phyloP scores from a whole-genome alignment of 2,329 filamentous ascomycete species.

The Monosporascus sp. region DNA sequence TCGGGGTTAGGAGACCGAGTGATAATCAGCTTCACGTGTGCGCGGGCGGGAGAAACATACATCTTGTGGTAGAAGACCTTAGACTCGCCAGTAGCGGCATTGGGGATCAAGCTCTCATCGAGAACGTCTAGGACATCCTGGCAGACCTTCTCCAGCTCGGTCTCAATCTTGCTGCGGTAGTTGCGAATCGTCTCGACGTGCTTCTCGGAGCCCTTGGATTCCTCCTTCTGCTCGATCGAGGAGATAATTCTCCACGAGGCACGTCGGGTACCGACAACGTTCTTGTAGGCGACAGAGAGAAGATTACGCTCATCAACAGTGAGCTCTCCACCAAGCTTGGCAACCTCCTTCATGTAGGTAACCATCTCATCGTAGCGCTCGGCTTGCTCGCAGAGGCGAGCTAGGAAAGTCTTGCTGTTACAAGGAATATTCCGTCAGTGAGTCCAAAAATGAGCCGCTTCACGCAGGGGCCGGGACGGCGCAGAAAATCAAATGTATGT shows the following conservation, averaged over 20 bases:
- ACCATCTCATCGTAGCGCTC: constrained; percentile 99
- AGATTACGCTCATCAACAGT: constrained; percentile 98
- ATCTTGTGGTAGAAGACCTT: constrained; percentile 99
- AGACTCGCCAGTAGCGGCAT: constrained; percentile 93
- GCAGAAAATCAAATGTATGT: constrained; percentile 7
- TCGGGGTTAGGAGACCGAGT: constrained; percentile 6
- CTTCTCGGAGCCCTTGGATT: constrained; percentile 95
- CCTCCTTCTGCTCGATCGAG: constrained; percentile 99
- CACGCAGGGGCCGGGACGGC: constrained; percentile 2
- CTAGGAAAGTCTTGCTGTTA: constrained; percentile 96
- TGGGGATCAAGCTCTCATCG: constrained; percentile 88
- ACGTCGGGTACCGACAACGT: constrained; percentile 96
- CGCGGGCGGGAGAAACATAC: constrained; percentile 48
- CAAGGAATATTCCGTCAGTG: constrained; percentile 9
- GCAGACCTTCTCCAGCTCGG: constrained; percentile 95
- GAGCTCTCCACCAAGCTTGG: constrained; percentile 76
- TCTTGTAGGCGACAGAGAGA: constrained; percentile 99
- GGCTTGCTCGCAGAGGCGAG: constrained; percentile 99
- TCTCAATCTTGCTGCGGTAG: constrained; percentile 98
- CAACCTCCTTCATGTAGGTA: constrained; percentile 99
- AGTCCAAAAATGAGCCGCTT: constrained; percentile 9
- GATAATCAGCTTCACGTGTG: background rate
- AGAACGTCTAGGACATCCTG: constrained; percentile 95
- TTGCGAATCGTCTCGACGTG: constrained; percentile 92
- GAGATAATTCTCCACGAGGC: constrained; percentile 99